These are phyloP conservation scores for Heliamphora exappendiculata DNA, from an alignment of 148 eudicot species.

Conservation along the genomic window DNA sequence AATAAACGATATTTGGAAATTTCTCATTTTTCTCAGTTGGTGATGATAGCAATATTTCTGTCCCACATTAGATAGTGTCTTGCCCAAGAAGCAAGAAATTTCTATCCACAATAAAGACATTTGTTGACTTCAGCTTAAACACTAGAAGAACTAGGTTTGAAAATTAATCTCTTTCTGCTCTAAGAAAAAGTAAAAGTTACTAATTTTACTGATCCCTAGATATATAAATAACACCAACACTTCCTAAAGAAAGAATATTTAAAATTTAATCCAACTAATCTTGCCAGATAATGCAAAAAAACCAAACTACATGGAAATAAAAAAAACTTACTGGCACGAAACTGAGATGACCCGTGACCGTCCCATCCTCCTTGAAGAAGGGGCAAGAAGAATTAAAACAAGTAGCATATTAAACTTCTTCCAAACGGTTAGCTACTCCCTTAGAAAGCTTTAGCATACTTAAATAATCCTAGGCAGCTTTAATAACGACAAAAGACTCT, in stretches of 20 bases:
- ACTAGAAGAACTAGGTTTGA: not conserved
- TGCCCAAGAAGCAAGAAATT: not conserved
- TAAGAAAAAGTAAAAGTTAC: not conserved
- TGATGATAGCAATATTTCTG: not conserved
- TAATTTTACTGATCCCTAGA: not conserved
- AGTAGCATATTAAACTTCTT: not conserved
- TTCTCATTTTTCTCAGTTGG: not conserved
- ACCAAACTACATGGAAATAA: not conserved
- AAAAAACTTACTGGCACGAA: too few species aligned
- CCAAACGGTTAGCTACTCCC: too few species aligned
- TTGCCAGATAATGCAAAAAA: not conserved
- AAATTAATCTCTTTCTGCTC: not conserved
- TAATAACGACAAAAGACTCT: too few species aligned
- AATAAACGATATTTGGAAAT: not conserved
- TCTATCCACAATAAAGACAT: not conserved
- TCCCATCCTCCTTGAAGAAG: not conserved
- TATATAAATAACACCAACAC: not conserved
- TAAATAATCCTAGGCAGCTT: too few species aligned
- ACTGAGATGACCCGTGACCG: not conserved
- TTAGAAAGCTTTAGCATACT: too few species aligned
- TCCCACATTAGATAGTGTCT: not conserved
- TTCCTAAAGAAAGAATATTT: not conserved
- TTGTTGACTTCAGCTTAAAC: not conserved
- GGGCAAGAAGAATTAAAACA: not conserved
- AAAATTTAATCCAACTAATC: not conserved